phyloP scores from a whole-genome alignment of 2,329 filamentous ascomycete species.

The Penicillium sp. region DNA sequence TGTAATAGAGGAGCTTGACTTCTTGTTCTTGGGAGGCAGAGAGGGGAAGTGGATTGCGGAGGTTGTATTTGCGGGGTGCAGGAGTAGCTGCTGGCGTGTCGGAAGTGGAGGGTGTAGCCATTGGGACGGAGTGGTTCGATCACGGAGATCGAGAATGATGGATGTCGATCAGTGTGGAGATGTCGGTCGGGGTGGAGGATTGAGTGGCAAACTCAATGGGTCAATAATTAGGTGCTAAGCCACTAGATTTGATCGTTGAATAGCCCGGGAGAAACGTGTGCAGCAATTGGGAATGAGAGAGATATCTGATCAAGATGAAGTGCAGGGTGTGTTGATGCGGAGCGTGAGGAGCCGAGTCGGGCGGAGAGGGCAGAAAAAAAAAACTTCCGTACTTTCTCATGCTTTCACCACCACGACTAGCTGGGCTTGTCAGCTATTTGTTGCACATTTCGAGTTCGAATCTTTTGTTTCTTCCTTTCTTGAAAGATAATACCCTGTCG shows the following conservation, averaged over 20 bases:
- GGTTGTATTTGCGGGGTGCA: slow-evolving; percentile 35
- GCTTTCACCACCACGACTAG: slow-evolving; percentile 7
- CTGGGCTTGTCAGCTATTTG: slow-evolving; percentile 3
- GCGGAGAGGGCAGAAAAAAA: slow-evolving; percentile 26
- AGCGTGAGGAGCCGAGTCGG: slow-evolving; percentile 24
- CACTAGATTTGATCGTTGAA: neutral
- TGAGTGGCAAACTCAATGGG: neutral
- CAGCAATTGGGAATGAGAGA: neutral
- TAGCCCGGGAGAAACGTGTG: neutral
- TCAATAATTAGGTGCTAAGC: neutral
- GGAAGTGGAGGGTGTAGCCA: slow-evolving; percentile 25
- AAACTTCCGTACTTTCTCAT: slow-evolving; percentile 19
- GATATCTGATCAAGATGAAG: slow-evolving; percentile 9
- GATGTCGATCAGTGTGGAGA: slow-evolving; percentile 14
- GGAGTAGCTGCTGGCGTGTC: slow-evolving; percentile 21
- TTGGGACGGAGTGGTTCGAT: slow-evolving; percentile 19
- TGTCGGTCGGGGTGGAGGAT: neutral
- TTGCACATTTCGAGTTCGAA: neutral
- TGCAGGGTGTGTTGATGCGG: slow-evolving; percentile 22
- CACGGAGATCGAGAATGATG: slow-evolving; percentile 19
- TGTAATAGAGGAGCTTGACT: slow-evolving; percentile 77
- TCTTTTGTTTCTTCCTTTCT: neutral
- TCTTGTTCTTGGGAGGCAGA: slow-evolving; percentile 79
- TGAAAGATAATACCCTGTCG: too few species aligned
- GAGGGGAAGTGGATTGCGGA: slow-evolving; percentile 77